A percentile compares a stretch with the other conserved stretches of the same genome.
These are phyloP conservation scores for Oryza glaberrima DNA, from an alignment of 176 grass and related monocot genomes.

Conservation along the genomic window DNA sequence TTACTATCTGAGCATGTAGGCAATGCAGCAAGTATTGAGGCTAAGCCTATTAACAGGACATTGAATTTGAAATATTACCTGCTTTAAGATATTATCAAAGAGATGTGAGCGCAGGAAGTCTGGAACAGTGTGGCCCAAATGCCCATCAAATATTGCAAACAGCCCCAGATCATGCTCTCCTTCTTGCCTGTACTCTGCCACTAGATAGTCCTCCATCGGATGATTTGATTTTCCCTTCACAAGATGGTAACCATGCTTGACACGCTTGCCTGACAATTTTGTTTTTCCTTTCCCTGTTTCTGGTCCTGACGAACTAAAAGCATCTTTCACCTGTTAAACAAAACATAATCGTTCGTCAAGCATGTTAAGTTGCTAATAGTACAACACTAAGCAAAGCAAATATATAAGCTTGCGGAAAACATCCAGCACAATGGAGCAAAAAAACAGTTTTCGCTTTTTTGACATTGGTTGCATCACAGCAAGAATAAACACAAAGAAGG, in stretches of 20 bases:
- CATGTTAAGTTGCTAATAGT: conserved; percentile 9
- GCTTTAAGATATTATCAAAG: conserved; percentile 87
- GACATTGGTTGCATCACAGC: not conserved
- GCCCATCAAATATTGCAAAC: conserved; percentile 94
- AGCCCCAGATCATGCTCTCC: conserved; percentile 66
- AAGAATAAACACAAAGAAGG: conserved; percentile 3
- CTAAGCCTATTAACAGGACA: conserved; percentile 3
- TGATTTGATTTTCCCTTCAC: conserved; percentile 92
- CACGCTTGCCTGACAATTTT: conserved; percentile 69
- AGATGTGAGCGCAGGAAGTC: conserved; percentile 75
- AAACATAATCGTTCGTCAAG: conserved; percentile 6
- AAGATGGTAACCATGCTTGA: conserved; percentile 87
- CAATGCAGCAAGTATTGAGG: not conserved
- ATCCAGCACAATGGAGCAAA: conserved; percentile 8
- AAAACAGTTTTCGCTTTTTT: not conserved
- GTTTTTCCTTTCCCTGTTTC: conserved; percentile 92
- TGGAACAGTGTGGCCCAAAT: conserved; percentile 80
- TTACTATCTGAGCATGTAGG: conserved; percentile 17
- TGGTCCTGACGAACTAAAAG: conserved; percentile 69
- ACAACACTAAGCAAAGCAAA: conserved; percentile 15
- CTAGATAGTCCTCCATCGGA: conserved; percentile 91
- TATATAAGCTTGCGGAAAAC: conserved; percentile 19
- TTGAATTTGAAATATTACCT: conserved; percentile 60
- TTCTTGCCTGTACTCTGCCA: conserved; percentile 85
- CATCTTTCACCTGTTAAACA: conserved; percentile 73